These are phyloP conservation scores for Fusarium sambucinum DNA, from an alignment of 2,329 filamentous ascomycete species.

Conservation along the genomic window DNA sequence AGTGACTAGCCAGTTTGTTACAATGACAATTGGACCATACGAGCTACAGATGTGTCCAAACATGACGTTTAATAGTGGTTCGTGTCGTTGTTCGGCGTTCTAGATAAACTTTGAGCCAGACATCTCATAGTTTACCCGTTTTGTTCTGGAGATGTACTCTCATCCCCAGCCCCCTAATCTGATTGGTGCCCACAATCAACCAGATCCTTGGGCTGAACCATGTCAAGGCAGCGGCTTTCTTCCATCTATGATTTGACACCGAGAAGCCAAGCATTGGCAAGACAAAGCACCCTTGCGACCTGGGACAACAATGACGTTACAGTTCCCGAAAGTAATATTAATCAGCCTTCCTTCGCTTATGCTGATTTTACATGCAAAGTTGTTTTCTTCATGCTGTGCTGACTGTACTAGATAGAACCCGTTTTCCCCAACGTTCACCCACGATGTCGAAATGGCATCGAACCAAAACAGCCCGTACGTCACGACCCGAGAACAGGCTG, in stretches of 20 bases:
- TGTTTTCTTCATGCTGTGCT: background rate
- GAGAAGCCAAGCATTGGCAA: conserved; percentile 18
- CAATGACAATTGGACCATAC: too few species aligned
- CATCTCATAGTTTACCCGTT: too few species aligned
- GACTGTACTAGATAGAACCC: background rate
- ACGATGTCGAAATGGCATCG: conserved; percentile 26
- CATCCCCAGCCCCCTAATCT: too few species aligned
- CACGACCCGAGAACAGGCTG: conserved; percentile 27
- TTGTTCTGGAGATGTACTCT: too few species aligned
- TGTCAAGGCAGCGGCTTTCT: conserved; percentile 33
- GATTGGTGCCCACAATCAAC: conserved; percentile 21
- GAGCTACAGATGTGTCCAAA: too few species aligned
- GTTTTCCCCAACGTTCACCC: background rate
- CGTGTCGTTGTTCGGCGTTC: too few species aligned
- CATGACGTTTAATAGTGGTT: too few species aligned
- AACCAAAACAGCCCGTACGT: conserved; percentile 17
- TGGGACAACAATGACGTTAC: conserved; percentile 22
- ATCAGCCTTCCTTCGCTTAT: conserved; percentile 9
- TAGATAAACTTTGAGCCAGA: too few species aligned
- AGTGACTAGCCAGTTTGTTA: too few species aligned
- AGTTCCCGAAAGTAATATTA: background rate
- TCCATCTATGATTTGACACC: conserved; percentile 21
- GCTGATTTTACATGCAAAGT: background rate
- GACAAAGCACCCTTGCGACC: conserved; percentile 1
- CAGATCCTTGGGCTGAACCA: background rate